Evolutionary conservation across 2,329 filamentous ascomycete species (phyloP), one percentile per base, ranked within the genome.

Genomic region (Akanthomyces muscarius): DNA sequence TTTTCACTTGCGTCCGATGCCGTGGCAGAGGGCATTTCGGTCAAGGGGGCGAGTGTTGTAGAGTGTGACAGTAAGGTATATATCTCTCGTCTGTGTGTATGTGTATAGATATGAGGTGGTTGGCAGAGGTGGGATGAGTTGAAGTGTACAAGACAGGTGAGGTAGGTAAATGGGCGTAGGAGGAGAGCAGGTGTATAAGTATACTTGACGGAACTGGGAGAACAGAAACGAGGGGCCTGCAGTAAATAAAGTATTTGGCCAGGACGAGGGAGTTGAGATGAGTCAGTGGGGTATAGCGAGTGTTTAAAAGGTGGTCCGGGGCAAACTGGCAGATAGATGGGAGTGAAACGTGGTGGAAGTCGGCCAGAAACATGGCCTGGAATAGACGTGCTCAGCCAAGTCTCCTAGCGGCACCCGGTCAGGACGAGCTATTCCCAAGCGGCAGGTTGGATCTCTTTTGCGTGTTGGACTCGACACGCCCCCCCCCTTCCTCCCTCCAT

Each of bases 271-370:
- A 54, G 50, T 61, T 61, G 59, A 61, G 59, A 61, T 61, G 59
- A 61, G 59, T 61, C 51, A 48, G 59, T 61, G 59, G 59, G 59
- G 59, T 61, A 45, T 28, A 55, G 45, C 21, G 50, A 28, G 50
- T 48, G 59, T 61, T 48, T 61, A 61, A 55, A 61, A 61, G 59
- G 59, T 61, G 59, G 59, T 48, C 59, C 59, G 41, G 58, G 59
- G 36, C 41, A 47, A 45, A 61, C 38, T 60, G 28, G 50, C 28
- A 30, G 28, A 30, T 48, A 61, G 38, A 47, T 61, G 59, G 42
- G 38, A 47, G 59, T 48, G 59, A 61, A 61, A 61, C 59, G 59
- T 61, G 50, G 36, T 47, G 33, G 45, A 60, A 60, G 56, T 60
- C 47, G 47, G 36, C 30, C 44, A 60, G 47, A 61, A 54, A 55